Evolutionary conservation across 148 eudicot genomes (phyloP).

Genomic region (Selenicereus undatus): DNA sequence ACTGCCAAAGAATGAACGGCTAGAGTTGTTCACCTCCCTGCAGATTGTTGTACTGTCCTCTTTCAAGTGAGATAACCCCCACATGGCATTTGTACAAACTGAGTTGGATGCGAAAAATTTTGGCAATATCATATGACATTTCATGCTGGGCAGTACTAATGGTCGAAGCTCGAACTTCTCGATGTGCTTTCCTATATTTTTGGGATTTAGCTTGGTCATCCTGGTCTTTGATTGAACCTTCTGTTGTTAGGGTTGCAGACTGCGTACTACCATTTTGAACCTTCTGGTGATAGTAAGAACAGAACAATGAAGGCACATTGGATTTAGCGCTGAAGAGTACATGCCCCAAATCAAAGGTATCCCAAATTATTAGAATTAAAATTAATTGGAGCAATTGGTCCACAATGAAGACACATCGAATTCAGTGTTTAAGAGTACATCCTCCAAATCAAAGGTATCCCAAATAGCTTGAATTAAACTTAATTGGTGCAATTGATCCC

Average conservation of each 20-base stretch:
- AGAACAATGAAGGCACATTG: not conserved
- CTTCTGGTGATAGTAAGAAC: not conserved
- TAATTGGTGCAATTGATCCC: too few relatives aligned
- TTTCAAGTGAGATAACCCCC: not conserved
- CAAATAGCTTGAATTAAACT: too few relatives aligned
- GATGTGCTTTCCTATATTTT: not conserved
- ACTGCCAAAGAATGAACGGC: not conserved
- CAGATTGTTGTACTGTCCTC: conserved; percentile 17
- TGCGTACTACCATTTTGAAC: not conserved
- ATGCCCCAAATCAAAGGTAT: not conserved
- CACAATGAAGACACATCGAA: not conserved
- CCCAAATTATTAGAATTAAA: too few relatives aligned
- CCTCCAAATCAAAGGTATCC: not conserved
- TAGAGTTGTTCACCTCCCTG: not conserved
- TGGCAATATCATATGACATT: conserved; percentile 9
- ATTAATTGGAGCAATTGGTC: too few relatives aligned
- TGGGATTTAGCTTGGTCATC: too few relatives aligned
- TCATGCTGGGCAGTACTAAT: not conserved
- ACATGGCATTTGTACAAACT: conserved; percentile 10
- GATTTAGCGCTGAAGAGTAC: too few relatives aligned
- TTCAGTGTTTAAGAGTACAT: too few relatives aligned
- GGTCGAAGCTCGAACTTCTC: too few relatives aligned
- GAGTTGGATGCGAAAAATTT: conserved; percentile 1
- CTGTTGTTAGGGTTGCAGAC: not conserved
- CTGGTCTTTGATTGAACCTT: not conserved